Percentiles rank a stretch among this genome's conserved stretches.
phyloP scores from a whole-genome alignment of 2,329 filamentous ascomycete species.

The Penicillium palitans region DNA sequence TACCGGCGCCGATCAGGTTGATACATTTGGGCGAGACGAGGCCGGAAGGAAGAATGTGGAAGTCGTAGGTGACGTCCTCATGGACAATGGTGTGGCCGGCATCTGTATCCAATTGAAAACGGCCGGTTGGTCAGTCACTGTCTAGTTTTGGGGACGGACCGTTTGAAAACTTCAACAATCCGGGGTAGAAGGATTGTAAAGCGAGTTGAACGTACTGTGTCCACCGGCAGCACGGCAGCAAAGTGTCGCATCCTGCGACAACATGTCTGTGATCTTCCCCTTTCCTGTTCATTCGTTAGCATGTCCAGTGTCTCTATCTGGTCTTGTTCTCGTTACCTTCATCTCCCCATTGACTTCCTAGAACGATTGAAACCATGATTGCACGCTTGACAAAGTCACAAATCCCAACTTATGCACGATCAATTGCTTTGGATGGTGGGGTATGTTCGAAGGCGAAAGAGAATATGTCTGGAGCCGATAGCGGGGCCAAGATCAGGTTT shows the following conservation, averaged over 20 bases:
- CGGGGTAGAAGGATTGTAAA: neutral
- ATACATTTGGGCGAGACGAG: constrained; percentile 47
- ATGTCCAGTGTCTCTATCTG: neutral
- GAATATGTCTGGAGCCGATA: constrained; percentile 12
- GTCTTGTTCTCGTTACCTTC: constrained; percentile 37
- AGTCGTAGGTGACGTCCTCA: constrained; percentile 49
- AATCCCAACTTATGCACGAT: neutral
- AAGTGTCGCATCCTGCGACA: constrained; percentile 46
- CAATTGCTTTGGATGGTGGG: constrained; percentile 11
- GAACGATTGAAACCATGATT: constrained; percentile 46
- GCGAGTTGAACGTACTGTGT: constrained; percentile 42
- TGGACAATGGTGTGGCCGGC: constrained; percentile 52
- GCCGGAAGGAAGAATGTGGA: constrained; percentile 51
- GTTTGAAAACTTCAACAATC: neutral
- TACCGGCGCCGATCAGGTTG: constrained; percentile 51
- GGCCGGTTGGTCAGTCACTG: constrained; percentile 12
- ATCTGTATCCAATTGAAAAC: constrained; percentile 26
- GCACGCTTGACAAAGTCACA: neutral
- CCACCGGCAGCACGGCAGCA: constrained; percentile 50
- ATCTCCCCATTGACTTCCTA: constrained; percentile 52
- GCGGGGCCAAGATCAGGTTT: constrained; percentile 13
- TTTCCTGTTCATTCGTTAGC: constrained; percentile 37
- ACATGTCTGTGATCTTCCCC: constrained; percentile 51
- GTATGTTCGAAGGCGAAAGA: constrained; percentile 6
- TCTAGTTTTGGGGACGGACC: neutral